These are phyloP conservation scores for Larix kaempferi DNA, from an alignment of 75 land plant genomes.

Conservation along the genomic window DNA sequence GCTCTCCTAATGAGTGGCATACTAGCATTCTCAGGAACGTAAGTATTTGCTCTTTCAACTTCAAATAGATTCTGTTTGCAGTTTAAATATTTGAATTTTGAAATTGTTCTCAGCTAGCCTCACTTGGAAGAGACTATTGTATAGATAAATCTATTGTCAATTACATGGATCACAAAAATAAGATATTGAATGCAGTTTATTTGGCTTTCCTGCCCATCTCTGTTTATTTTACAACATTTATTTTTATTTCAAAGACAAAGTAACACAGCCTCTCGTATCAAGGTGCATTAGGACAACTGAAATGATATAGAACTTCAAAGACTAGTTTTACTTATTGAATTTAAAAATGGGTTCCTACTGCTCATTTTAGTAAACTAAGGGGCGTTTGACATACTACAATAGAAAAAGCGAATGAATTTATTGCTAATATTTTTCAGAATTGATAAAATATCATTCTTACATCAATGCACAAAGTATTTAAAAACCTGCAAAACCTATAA, in stretches of 20 bases:
- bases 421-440: background rate
- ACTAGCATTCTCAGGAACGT: constrained; percentile 89
- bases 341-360: background rate
- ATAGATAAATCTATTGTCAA: background rate
- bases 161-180: background rate
- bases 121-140: background rate
- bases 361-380: background rate
- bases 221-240: background rate
- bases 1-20: constrained; percentile 84
- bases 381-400: too few species aligned
- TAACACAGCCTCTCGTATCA: background rate
- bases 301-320: background rate
- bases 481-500: too few species aligned
- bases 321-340: background rate
- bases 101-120: background rate
- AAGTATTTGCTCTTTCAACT: constrained; percentile 23
- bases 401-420: too few species aligned
- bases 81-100: background rate
- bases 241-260: background rate
- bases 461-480: too few species aligned
- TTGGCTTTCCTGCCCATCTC: too few species aligned
- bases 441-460: background rate
- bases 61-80: background rate
- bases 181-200: background rate
- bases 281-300: background rate